Base-by-base conservation (phyloP, 495 filamentous ascomycete genomes). In the Usnea hakonensis region DNA sequence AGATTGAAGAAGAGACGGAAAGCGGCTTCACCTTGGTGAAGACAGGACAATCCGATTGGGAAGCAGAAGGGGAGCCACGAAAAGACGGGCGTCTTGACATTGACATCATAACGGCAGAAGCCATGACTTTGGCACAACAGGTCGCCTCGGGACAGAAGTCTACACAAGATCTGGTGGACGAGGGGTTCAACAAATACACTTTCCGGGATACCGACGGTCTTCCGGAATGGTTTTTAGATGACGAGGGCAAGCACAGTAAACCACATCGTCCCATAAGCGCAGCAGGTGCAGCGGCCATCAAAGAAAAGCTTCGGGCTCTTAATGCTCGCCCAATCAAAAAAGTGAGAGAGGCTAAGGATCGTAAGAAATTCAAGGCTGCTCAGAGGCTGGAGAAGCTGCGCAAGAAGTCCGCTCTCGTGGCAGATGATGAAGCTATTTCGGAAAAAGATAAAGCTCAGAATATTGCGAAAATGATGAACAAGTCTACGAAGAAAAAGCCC, bases 251-350 rank as follows among this genome's bases (percentile, higher is more conserved):
- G 69, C 91, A 97, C 77, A 89, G 89, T 73, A 89, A 85, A 72
- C 84, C 84, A 9, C 85, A 91, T 56, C 88, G 90, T 43, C 95
- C 94, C 37, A 91, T 95, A 68, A 91, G 86, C 58, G 91, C 91
- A 67, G 90, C 90, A 19, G 95, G 87, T 0, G 93, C 95, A 3
- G 79, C 81, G 28, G 94, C 94, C n/a, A 96, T 97, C 78, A 90
- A 91, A 73, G 94, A 96, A 68, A 97, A 97, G 78, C 72, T 87
- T 70, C 88, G 92, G 7, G 91, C 95, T 3, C 83, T 96, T 64
- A 99, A 99, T 72, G 94, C 93, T 16, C 85, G 94, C 40, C 94
- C 94, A 0, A 97, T 97, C 83, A 99, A 99, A 85, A 99, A 99
- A 78, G 94, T 99, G 23, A 86, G 89, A 66, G 94, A 99, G 73